phyloP scores from a whole-genome alignment of 495 filamentous ascomycete species.

The Schizothecium vesticola region DNA sequence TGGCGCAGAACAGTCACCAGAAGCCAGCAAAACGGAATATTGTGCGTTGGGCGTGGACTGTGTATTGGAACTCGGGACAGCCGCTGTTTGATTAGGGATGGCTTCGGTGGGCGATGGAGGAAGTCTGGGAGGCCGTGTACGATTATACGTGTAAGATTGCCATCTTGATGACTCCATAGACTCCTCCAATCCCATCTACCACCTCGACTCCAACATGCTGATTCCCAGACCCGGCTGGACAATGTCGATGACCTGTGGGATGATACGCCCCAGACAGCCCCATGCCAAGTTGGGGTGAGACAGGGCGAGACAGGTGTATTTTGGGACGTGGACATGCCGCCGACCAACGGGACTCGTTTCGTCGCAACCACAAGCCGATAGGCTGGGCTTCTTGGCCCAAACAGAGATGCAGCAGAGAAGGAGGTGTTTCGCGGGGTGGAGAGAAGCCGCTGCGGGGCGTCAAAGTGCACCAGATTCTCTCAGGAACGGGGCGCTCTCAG shows the following conservation, averaged over 20 bases:
- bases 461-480: background rate
- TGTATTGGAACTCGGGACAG: background rate
- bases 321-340: background rate
- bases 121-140: background rate
- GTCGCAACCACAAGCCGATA: background rate
- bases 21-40: background rate
- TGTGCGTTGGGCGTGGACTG: background rate
- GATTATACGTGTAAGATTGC: background rate
- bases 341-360: background rate
- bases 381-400: background rate
- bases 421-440: conserved; percentile 6
- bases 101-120: background rate
- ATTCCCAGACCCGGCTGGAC: background rate
- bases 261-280: background rate
- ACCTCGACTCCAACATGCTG: background rate
- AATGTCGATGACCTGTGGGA: background rate
- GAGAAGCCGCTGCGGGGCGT: background rate
- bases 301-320: background rate
- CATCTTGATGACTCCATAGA: background rate
- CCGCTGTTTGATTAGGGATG: background rate
- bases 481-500: background rate
- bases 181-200: background rate
- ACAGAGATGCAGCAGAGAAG: conserved; percentile 1
- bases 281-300: background rate
- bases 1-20: background rate